Conservation (phyloP, 2,329 filamentous ascomycete genomes). For the Fusarium decemcellulare region DNA sequence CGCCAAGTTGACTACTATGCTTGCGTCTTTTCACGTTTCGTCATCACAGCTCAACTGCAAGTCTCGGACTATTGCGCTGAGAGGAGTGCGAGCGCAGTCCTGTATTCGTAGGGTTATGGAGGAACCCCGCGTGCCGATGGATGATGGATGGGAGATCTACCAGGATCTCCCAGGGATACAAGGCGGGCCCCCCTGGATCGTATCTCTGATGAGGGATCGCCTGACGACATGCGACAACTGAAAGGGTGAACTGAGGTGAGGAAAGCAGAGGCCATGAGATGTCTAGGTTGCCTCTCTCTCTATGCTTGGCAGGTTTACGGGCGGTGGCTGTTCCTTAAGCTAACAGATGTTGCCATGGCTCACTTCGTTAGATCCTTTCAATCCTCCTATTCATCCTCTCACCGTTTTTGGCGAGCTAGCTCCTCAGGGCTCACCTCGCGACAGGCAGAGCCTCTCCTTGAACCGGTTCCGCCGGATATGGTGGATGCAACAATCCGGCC, state of each 20-base stretch:
- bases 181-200: conserved; percentile 22
- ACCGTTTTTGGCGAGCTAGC: conserved; percentile 3
- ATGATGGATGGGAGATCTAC: conserved; percentile 30
- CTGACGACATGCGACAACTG: conserved; percentile 29
- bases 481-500: conserved; percentile 3
- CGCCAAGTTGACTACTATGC: not conserved
- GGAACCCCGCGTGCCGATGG: conserved; percentile 24
- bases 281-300: not conserved
- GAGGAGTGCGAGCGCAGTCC: not conserved
- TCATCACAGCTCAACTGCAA: conserved; percentile 1
- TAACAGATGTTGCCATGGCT: conserved; percentile 26
- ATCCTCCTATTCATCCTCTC: conserved; percentile 16
- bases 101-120: conserved; percentile 5
- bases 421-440: not conserved
- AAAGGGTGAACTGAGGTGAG: conserved; percentile 5
- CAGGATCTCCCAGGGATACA: conserved; percentile 22
- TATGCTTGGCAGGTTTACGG: conserved; percentile 27
- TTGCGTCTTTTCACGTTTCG: not conserved
- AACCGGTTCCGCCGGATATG: conserved; percentile 4
- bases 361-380: conserved; percentile 32
- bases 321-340: conserved; percentile 29
- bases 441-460: not conserved
- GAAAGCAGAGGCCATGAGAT: conserved; percentile 18
- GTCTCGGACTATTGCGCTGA: conserved; percentile 1
- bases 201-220: conserved; percentile 35